A percentile compares a stretch with the other conserved stretches of the same genome.
Conservation (phyloP, 192 early-diverging fungal species). For the Coemansia biformis region DNA sequence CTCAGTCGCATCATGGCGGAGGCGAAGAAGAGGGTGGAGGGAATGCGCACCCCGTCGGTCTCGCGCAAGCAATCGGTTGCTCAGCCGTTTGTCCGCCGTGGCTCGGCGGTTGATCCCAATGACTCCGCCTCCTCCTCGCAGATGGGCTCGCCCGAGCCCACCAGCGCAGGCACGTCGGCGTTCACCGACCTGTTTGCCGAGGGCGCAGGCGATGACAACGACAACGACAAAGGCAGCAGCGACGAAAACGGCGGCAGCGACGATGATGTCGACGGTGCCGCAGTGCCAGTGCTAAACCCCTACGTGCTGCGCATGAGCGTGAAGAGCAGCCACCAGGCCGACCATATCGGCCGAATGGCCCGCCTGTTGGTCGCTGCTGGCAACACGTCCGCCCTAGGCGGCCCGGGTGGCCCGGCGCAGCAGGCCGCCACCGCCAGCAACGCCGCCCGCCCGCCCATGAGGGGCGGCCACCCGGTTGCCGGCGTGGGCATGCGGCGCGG, state of each 20-base stretch:
- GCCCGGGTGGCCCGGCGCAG: too few relatives aligned
- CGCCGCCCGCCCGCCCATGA: not conserved
- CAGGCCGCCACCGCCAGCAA: too few relatives aligned
- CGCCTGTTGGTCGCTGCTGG: constrained; percentile 22
- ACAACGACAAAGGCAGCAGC: not conserved
- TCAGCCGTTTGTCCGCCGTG: not conserved
- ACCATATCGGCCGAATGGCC: constrained; percentile 31
- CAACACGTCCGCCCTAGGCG: not conserved
- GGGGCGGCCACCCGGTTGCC: not conserved
- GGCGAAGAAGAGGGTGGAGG: constrained; percentile 4
- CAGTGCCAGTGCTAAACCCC: not conserved
- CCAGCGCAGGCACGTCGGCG: not conserved
- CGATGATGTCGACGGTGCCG: not conserved
- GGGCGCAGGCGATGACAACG: constrained; percentile 1
- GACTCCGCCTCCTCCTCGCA: constrained; percentile 17
- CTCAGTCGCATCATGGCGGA: constrained; percentile 7
- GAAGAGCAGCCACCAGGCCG: constrained; percentile 9
- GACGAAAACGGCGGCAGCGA: not conserved
- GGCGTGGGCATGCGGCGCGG: constrained; percentile 11
- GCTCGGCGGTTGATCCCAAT: not conserved
- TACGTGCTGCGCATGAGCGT: constrained; percentile 17
- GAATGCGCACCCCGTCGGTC: not conserved
- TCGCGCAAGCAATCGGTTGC: constrained; percentile 15
- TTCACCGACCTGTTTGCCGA: constrained; percentile 28
- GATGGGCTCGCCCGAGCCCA: constrained; percentile 16